Evolutionary conservation across 2,329 filamentous ascomycete species (phyloP).

Genomic region (Proliferodiscus dingleyae): DNA sequence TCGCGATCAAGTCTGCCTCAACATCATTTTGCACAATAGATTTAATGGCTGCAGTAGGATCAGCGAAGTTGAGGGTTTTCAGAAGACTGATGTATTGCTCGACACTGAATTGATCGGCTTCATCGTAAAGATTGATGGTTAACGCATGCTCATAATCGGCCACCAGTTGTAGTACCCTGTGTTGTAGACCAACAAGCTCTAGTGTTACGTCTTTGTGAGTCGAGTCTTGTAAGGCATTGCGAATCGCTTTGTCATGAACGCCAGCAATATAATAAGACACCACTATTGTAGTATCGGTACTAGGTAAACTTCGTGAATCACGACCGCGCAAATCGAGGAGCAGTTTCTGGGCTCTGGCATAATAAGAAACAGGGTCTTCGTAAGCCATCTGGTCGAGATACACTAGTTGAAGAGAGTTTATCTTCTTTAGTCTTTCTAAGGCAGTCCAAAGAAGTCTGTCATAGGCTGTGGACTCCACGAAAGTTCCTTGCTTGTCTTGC

Average conservation of each 20-base stretch:
- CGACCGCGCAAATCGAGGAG: slow-evolving; percentile 32
- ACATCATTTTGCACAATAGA: slow-evolving; percentile 5
- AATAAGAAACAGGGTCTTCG: slow-evolving; percentile 49
- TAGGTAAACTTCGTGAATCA: slow-evolving; percentile 12
- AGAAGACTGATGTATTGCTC: slow-evolving; percentile 48
- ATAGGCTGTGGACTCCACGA: slow-evolving; percentile 43
- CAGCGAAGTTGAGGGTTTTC: slow-evolving; percentile 28
- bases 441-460: slow-evolving; percentile 48
- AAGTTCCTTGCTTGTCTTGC: slow-evolving; percentile 31
- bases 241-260: slow-evolving; percentile 43
- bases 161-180: slow-evolving; percentile 53
- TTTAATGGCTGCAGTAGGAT: slow-evolving; percentile 25
- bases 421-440: slow-evolving; percentile 45
- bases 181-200: slow-evolving; percentile 34
- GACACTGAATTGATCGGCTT: slow-evolving; percentile 35
- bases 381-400: slow-evolving; percentile 48
- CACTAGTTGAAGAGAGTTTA: slow-evolving; percentile 49
- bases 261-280: slow-evolving; percentile 48
- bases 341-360: slow-evolving; percentile 40
- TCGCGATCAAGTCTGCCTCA: slow-evolving; percentile 17
- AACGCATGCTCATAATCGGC: slow-evolving; percentile 51
- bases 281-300: slow-evolving; percentile 29
- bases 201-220: slow-evolving; percentile 30
- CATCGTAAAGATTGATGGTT: slow-evolving; percentile 42
- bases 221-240: slow-evolving; percentile 34